Percentiles rank a stretch among this genome's conserved stretches.
Conservation (phyloP, 805 yeast species). For the Spathaspora sp. region DNA sequence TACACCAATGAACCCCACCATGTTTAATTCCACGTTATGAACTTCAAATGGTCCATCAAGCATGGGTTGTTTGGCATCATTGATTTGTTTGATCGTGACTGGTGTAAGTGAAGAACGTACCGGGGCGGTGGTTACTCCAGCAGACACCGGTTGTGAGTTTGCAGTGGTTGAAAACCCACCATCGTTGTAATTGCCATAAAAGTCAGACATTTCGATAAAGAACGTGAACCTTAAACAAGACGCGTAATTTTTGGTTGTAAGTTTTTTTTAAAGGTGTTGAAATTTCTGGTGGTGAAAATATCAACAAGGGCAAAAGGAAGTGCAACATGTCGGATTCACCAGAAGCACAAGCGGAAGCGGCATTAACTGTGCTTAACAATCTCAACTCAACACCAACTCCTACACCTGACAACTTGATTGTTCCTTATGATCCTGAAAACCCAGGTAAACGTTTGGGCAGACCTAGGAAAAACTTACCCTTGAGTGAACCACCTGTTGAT, state of each 20-base stretch:
- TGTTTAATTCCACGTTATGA: conserved; percentile 57
- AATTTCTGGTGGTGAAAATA: background rate
- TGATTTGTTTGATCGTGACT: conserved; percentile 70
- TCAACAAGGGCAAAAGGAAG: background rate
- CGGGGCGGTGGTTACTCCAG: conserved; percentile 6
- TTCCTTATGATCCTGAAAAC: conserved; percentile 26
- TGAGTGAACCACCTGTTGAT: conserved; percentile 16
- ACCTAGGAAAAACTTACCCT: conserved; percentile 26
- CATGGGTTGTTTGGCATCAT: conserved; percentile 55
- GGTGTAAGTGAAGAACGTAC: conserved; percentile 41
- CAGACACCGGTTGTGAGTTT: conserved; percentile 47
- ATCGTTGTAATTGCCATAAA: conserved; percentile 15
- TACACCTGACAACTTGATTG: background rate
- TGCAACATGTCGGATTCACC: too few species aligned
- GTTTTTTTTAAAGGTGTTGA: background rate
- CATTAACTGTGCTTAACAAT: background rate
- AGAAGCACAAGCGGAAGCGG: background rate
- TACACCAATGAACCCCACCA: conserved; percentile 65
- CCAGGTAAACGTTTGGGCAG: conserved; percentile 33
- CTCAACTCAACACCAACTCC: background rate
- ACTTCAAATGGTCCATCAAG: conserved; percentile 67
- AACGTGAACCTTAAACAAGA: background rate
- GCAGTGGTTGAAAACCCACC: conserved; percentile 23
- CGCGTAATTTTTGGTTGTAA: background rate
- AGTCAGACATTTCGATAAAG: conserved; percentile 11